Percentiles rank a stretch among this genome's conserved stretches.
These are phyloP conservation scores for Akanthomyces uredinophilus DNA, from an alignment of 2,329 filamentous ascomycete genomes.

Conservation along the genomic window DNA sequence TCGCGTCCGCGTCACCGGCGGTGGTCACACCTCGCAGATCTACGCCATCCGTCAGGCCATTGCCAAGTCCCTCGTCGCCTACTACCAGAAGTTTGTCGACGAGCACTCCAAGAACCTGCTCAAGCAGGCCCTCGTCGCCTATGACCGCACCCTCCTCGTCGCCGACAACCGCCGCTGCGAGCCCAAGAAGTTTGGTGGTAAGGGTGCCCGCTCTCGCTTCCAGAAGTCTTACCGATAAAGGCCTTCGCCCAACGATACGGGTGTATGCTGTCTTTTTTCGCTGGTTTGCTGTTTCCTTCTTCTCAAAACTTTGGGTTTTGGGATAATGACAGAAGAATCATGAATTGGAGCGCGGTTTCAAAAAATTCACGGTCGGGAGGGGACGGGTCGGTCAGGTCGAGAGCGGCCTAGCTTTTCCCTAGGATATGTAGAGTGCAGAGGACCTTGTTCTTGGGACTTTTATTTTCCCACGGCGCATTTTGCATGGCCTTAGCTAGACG, in stretches of 20 bases:
- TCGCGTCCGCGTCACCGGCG: slow-evolving; percentile 90
- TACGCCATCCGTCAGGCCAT: slow-evolving; percentile 99
- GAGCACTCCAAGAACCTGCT: slow-evolving; percentile 99
- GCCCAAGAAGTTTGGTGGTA: slow-evolving; percentile 97
- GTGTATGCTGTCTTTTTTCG: slow-evolving; percentile 1
- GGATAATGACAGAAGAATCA: neutral
- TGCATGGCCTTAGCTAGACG: slow-evolving; percentile 15
- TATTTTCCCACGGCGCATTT: slow-evolving; percentile 12
- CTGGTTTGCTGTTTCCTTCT: neutral
- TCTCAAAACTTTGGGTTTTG: neutral
- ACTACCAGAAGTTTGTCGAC: slow-evolving; percentile 99
- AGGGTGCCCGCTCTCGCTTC: slow-evolving; percentile 91
- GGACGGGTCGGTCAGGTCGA: neutral
- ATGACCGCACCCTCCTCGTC: slow-evolving; percentile 95
- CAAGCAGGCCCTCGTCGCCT: slow-evolving; percentile 93
- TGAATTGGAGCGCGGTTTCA: slow-evolving; percentile 8
- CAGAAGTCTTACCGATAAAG: slow-evolving; percentile 99
- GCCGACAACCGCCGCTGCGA: slow-evolving; percentile 99
- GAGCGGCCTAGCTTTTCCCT: neutral
- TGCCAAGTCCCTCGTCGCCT: slow-evolving; percentile 70
- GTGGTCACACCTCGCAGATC: slow-evolving; percentile 96
- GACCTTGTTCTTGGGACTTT: neutral
- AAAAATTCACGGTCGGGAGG: slow-evolving; percentile 3
- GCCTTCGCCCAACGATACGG: neutral
- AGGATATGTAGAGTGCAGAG: slow-evolving; percentile 11